phyloP scores from a whole-genome alignment of 75 land plant species.

The Picea sitchensis region DNA sequence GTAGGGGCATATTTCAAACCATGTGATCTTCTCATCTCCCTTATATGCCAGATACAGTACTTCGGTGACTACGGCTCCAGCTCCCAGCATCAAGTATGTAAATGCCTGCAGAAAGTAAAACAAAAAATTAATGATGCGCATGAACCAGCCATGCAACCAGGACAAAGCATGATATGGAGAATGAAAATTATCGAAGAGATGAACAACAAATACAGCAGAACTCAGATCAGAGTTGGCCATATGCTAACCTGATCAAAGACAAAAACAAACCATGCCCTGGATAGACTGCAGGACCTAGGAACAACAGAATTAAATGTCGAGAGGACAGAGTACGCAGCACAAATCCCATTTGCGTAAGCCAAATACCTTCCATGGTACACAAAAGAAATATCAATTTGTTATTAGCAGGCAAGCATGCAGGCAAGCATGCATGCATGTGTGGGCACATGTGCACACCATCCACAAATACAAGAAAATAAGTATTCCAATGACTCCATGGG shows the following conservation, averaged over 20 bases:
- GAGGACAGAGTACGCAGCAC: constrained; percentile 62
- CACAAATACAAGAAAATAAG: neutral
- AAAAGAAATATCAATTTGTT: neutral
- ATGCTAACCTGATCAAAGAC: constrained; percentile 49
- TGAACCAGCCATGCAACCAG: neutral
- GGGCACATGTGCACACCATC: neutral
- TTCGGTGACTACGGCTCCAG: constrained; percentile 59
- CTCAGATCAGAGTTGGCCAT: neutral
- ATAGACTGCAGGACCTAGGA: constrained; percentile 26
- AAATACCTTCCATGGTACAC: constrained; percentile 27
- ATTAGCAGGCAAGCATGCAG: too few relatives aligned
- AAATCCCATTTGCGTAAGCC: constrained; percentile 57
- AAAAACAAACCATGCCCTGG: constrained; percentile 52
- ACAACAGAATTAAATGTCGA: constrained; percentile 38
- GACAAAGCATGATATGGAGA: neutral
- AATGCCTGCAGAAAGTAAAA: constrained; percentile 33
- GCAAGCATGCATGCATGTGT: neutral
- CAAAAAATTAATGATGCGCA: neutral
- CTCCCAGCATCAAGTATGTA: constrained; percentile 63
- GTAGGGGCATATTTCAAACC: constrained; percentile 49
- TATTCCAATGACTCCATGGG: neutral
- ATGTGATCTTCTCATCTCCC: constrained; percentile 55
- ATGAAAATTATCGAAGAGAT: too few relatives aligned
- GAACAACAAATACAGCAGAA: neutral
- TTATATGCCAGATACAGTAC: constrained; percentile 64